Conservation (phyloP, 1,284 basidiomycete species). For the Vanrija sp. region DNA sequence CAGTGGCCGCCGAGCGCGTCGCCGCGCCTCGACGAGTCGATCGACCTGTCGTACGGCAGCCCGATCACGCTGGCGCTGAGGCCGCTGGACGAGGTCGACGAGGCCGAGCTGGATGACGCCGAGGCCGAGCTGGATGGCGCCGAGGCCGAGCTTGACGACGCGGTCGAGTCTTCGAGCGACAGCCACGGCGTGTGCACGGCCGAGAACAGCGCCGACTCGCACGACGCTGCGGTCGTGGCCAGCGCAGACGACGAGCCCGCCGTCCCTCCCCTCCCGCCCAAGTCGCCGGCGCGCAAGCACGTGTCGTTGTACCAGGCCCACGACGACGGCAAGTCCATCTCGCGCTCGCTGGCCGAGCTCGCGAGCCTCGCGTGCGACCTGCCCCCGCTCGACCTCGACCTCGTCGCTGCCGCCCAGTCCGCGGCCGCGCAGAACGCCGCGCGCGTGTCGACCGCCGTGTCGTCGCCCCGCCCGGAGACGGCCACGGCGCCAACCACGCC, state of each 20-base stretch:
- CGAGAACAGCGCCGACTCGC: neutral
- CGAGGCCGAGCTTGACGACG: constrained; percentile 7
- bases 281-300: constrained; percentile 4
- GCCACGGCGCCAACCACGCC: neutral
- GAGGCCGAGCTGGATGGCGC: neutral
- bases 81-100: constrained; percentile 2
- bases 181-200: neutral
- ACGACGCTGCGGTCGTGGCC: neutral
- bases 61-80: neutral
- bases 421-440: neutral
- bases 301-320: constrained; percentile 10
- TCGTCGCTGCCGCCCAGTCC: constrained; percentile 9
- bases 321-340: constrained; percentile 18
- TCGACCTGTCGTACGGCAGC: neutral
- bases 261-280: neutral
- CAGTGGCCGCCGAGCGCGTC: neutral
- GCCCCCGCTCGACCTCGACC: constrained; percentile 9
- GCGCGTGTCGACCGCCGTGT: neutral
- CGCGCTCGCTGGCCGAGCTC: constrained; percentile 18
- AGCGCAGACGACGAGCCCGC: neutral
- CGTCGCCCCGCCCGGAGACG: neutral
- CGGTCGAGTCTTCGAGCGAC: neutral
- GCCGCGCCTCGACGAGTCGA: neutral
- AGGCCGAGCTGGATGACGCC: constrained; percentile 5
- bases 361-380: constrained; percentile 16